Evolutionary conservation across 805 yeast species (phyloP), one percentile per base, ranked within the genome.

Genomic region (Ogataea ramenticola): DNA sequence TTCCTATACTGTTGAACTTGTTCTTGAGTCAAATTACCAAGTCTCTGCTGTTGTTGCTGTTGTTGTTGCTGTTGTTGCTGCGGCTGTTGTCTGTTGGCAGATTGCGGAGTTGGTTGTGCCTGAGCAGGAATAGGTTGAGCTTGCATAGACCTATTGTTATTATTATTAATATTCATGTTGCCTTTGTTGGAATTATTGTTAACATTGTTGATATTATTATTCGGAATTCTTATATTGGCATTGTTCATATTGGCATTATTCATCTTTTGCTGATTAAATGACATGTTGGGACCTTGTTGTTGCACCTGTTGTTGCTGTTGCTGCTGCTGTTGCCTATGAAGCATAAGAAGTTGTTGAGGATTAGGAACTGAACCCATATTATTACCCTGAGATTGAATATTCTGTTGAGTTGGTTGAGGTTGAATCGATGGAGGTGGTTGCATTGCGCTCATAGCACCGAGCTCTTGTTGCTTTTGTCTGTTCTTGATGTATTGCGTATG

Each of bases 401-500:
- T 34, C 36, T 54, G 52, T 12, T 35, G 46, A n/a, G 30, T 29
- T 12, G 17, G 32, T 35, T 46, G 43, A 16, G n/a, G 10, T 16
- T 19, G 35, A n/a, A 20, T 14, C 29, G 31, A 43, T 36, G 44
- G 36, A 8, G 27, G 40, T 19, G 26, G 32, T 39, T 45, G 50
- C 17, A 36, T 24, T 14, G 39, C 45, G 60, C 22, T 46, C 52
- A 39, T 57, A 63, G 34, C 53, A 58, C 43, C 54, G 53, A 43
- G 33, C 45, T 45, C 53, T 50, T 36, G 50, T 50, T 42, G 27
- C 27, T 24, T 55, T 61, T 24, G 52, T 53, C 51, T 70, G 56
- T 55, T 69, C 59, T 57, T 57, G 10, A 80, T 70, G 45, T 80
- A 58, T 51, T 79, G 86, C 46, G 78, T 67, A 59, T 83, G 90